phyloP scores from a whole-genome alignment of 257 asterid genomes.

The Fraxinus excelsior region DNA sequence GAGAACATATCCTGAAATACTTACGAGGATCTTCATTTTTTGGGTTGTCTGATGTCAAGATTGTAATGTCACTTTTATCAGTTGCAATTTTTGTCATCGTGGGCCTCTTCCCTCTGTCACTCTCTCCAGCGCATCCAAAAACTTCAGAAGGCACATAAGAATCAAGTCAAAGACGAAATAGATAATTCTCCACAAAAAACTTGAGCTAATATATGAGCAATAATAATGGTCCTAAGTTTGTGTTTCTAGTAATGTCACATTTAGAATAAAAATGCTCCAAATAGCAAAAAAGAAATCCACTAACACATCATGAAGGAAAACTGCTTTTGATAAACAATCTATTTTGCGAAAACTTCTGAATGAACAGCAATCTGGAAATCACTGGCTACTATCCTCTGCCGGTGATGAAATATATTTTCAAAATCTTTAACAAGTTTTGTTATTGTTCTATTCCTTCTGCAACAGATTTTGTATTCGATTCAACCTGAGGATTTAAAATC shows the following conservation, averaged over 20 bases:
- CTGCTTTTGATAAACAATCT: not conserved
- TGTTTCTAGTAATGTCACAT: constrained; percentile 8
- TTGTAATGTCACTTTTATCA: constrained; percentile 83
- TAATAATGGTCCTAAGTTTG: constrained; percentile 5
- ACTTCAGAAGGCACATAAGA: constrained; percentile 48
- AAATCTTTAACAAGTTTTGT: not conserved
- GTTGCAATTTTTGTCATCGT: constrained; percentile 90
- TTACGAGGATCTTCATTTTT: constrained; percentile 89
- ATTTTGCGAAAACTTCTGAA: not conserved
- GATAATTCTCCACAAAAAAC: constrained; percentile 8
- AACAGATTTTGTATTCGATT: no score
- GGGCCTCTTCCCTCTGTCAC: constrained; percentile 92
- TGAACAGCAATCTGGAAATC: not conserved
- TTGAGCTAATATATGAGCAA: not conserved
- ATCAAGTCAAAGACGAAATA: constrained; percentile 29
- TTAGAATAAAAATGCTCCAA: not conserved
- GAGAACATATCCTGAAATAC: constrained; percentile 28
- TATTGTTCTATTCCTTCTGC: not conserved
- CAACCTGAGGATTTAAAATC: not conserved
- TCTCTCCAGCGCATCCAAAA: constrained; percentile 83
- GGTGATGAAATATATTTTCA: not conserved
- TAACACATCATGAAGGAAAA: not conserved
- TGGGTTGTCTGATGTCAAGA: constrained; percentile 91
- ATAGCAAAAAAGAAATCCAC: not conserved
- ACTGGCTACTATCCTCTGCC: not conserved